A percentile compares a stretch with the other conserved stretches of the same genome.
These are phyloP conservation scores for Gossypium rotundifolium DNA, from an alignment of 345 rosid genomes.

Conservation along the genomic window DNA sequence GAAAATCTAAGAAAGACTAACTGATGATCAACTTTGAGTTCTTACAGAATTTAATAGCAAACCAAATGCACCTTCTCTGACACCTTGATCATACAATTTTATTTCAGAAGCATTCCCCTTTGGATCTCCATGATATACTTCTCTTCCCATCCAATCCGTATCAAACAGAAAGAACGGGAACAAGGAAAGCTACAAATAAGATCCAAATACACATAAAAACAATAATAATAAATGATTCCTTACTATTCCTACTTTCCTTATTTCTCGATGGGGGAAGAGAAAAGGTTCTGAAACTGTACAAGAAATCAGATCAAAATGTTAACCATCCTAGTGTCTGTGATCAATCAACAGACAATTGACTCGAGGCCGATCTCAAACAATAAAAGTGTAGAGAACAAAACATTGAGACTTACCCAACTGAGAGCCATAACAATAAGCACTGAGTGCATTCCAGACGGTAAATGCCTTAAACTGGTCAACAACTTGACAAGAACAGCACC, in stretches of 20 bases:
- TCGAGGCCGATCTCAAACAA: neutral
- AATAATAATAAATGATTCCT: neutral
- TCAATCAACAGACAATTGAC: neutral
- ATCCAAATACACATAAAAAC: slow-evolving; percentile 11
- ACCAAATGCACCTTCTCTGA: slow-evolving; percentile 98
- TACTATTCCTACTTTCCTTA: neutral
- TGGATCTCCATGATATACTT: slow-evolving; percentile 93
- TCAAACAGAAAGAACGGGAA: slow-evolving; percentile 96
- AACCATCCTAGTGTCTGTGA: neutral
- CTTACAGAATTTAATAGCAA: slow-evolving; percentile 99
- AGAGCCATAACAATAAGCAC: slow-evolving; percentile 93
- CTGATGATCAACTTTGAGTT: slow-evolving; percentile 39
- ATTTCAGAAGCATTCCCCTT: slow-evolving; percentile 48
- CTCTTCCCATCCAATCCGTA: slow-evolving; percentile 99
- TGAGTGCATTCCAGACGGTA: slow-evolving; percentile 86
- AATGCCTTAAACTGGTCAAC: slow-evolving; percentile 89
- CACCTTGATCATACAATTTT: slow-evolving; percentile 73
- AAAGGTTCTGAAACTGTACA: neutral
- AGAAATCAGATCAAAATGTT: slow-evolving; percentile 7
- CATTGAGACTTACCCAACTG: slow-evolving; percentile 66
- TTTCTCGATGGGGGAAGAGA: neutral
- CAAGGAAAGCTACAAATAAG: slow-evolving; percentile 80
- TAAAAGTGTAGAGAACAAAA: neutral
- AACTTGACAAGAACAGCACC: slow-evolving; percentile 87
- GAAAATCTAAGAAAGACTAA: slow-evolving; percentile 5